Evolutionary conservation across 139 green algal species (phyloP), one percentile per base, ranked within the genome.

Genomic region (Volvox reticuliferus): DNA sequence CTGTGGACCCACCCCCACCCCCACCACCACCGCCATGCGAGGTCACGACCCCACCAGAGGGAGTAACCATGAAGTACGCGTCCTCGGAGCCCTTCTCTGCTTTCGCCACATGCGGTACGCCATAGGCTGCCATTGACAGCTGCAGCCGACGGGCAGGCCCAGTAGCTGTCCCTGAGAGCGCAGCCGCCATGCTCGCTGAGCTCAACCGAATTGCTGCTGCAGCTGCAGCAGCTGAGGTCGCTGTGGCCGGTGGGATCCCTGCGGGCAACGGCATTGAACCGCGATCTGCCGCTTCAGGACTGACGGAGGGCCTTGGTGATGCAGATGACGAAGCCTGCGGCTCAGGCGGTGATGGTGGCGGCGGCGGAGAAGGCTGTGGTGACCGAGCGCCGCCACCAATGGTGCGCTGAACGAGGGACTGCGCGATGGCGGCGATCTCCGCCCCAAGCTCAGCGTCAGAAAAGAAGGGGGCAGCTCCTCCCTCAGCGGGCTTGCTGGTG

Each of bases 401-500:
- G 69, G 81, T 77, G 32, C 67, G 65, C 78, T 81, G 65, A 14
- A 94, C 88, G n/a, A 94, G 22, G 0, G 88, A 79, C 84, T 92
- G 88, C 26, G 92, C 88, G 55, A 92, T 91, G 50, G 88, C 83
- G 16, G 78, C 55, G 44, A 92, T 91, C 55, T 94, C 92, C 19
- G 88, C 83, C 0, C 84, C 79, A 14, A 90, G 37, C 63, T 90
- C 90, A 0, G 80, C 83, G 22, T 83, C 50, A 16, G 86, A 44
- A 24, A 83, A 63, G 50, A 83, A 90, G 30, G 73, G 1, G 30
- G 33, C 14, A 71, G 18, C n/a, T n/a, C 14, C 67, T 35, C 26
- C 28, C 16, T 79, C 35, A 5, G 73, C 73, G 2, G 73, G 26
- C 24, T n/a, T 79, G 22, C 22, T 32, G 67, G 67, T 75, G 67